Evolutionary conservation across 257 asterid genomes (phyloP).

Genomic region (Solanum appendiculatum): DNA sequence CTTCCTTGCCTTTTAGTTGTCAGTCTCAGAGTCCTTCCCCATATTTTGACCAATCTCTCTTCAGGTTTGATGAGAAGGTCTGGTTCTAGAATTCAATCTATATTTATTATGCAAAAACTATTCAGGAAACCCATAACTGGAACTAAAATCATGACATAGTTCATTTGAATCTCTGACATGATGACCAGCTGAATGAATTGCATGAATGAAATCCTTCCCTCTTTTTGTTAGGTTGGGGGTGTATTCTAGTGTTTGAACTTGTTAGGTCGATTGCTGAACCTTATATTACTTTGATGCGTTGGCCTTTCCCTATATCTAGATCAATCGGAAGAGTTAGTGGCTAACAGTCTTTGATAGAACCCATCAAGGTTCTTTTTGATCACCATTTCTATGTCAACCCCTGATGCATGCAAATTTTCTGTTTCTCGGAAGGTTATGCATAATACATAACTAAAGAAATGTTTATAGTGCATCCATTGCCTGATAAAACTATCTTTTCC

Average conservation of each 20-base stretch:
- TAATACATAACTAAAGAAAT: not conserved
- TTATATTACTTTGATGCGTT: not conserved
- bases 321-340: not conserved
- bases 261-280: not conserved
- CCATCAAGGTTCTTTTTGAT: not conserved
- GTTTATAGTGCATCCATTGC: not conserved
- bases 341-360: not conserved
- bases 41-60: constrained; percentile 88
- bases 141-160: not conserved
- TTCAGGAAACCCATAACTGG: not conserved
- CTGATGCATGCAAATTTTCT: not conserved
- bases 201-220: not conserved
- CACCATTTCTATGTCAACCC: not conserved
- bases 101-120: not conserved
- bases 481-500: not conserved
- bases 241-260: not conserved
- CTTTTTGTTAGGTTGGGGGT: not conserved
- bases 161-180: not conserved
- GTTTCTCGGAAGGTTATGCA: not conserved
- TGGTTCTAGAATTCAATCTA: constrained; percentile 2
- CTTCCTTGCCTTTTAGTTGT: constrained; percentile 64
- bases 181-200: not conserved
- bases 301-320: not conserved
- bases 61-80: constrained; percentile 95
- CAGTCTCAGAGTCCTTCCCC: constrained; percentile 99